phyloP scores from a whole-genome alignment of 805 yeast species.

The Sugiyamaella valdiviana region DNA sequence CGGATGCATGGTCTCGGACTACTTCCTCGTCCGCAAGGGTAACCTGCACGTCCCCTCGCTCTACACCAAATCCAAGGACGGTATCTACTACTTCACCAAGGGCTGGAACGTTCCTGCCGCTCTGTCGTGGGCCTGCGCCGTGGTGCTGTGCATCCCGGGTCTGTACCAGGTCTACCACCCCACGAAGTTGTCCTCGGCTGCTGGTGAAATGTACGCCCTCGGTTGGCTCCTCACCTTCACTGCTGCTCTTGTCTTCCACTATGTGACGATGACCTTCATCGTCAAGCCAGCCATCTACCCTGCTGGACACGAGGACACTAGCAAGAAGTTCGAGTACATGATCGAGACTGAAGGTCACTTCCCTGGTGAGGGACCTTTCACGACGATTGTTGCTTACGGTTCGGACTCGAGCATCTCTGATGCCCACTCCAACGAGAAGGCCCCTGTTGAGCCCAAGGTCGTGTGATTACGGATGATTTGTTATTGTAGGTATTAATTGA shows the following conservation, averaged over 20 bases:
- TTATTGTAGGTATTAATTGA: background rate
- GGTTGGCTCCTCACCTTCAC: constrained; percentile 12
- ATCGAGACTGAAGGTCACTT: constrained; percentile 7
- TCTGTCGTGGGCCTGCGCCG: constrained; percentile 5
- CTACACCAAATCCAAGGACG: background rate
- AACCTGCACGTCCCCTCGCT: constrained; percentile 18
- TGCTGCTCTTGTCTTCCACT: constrained; percentile 6
- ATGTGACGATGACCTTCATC: background rate
- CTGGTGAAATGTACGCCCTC: constrained; percentile 8
- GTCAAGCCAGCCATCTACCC: constrained; percentile 6
- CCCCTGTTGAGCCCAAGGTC: background rate
- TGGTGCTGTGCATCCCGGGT: constrained; percentile 9
- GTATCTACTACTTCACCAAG: constrained; percentile 1
- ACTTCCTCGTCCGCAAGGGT: constrained; percentile 36
- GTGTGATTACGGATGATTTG: background rate
- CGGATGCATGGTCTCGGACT: constrained; percentile 37
- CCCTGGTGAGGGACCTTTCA: constrained; percentile 6
- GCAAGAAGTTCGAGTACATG: constrained; percentile 7
- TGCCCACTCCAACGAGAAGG: background rate
- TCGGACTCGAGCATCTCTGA: background rate
- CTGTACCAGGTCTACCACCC: constrained; percentile 7
- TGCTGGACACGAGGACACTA: constrained; percentile 4
- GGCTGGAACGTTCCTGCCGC: constrained; percentile 3
- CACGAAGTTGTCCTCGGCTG: constrained; percentile 1
- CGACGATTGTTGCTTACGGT: constrained; percentile 2